Base-by-base conservation (phyloP, 805 yeast genomes). In the Tetrapisispora fleetii region DNA sequence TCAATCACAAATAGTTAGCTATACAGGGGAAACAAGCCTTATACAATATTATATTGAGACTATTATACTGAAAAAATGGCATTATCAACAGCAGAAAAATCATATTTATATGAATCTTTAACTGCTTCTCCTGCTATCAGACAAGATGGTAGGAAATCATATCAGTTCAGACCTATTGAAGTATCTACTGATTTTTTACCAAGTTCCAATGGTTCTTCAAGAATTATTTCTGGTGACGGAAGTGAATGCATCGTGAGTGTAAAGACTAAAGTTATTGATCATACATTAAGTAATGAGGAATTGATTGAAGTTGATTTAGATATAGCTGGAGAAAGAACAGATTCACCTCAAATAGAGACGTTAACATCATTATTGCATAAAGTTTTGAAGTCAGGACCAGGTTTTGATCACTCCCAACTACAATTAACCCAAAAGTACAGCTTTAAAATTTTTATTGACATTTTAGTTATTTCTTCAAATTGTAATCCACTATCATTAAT, bases 241-340 rank as follows among this genome's bases (percentile, higher is more conserved):
- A 79, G 88, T 52, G 98, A 93, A 67, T 88, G 96, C 58, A 83
- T 93, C 33, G 91, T 88, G 5, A 93, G 97, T 59, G 76, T 91
- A 43, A 93, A 93, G 67, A 79, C 90, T 13, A 84, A 85, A 58
- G 96, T 90, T 3, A 85, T 86, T 16, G 73, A 70, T 43, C 68
- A 67, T 49, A 56, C 66, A 6, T 66, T 52, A 50, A 74, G 75
- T 17, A 57, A 71, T 0, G 79, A 76, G 18, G 79, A 76, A 19
- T 67, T 87, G 36, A 69, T 90, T 10, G 80, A 80, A 41, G 81
- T 89, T 28, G 95, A 86, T 48, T 80, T 91, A 16, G 95, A 86
- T 57, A 76, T 85, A n/a, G 76, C 81, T 19, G 93, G 93, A 1
- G 73, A 76, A 57, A 75, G 93, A 62, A 95, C 88, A 55, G 95